Evolutionary conservation across 2,329 filamentous ascomycete genomes (phyloP).

Genomic region (Penicillium sp.): DNA sequence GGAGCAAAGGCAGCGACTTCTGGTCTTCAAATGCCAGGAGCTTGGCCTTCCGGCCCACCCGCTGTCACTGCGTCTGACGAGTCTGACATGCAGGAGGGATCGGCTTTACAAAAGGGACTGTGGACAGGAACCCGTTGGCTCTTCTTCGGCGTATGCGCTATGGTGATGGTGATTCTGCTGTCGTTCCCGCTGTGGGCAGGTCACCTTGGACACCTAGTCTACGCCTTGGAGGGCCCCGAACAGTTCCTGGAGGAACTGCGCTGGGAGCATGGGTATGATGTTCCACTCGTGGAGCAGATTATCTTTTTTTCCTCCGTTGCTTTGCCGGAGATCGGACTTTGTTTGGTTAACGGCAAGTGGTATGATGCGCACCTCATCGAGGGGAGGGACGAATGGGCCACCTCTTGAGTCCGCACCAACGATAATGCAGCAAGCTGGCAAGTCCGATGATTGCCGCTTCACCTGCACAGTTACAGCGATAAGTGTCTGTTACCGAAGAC

Average conservation of each 20-base stretch:
- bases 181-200: neutral
- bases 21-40: slow-evolving; percentile 2
- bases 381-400: slow-evolving; percentile 5
- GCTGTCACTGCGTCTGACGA: neutral
- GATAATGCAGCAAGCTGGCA: neutral
- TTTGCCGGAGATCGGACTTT: slow-evolving; percentile 3
- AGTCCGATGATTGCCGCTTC: slow-evolving; percentile 2
- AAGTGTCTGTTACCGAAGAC: neutral
- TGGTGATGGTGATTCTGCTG: neutral
- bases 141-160: neutral
- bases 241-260: slow-evolving; percentile 2
- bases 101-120: neutral
- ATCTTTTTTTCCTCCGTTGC: slow-evolving; percentile 1
- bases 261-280: neutral
- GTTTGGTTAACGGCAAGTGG: neutral
- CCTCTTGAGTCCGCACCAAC: neutral
- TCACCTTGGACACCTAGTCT: neutral
- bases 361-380: neutral
- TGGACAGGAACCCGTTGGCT: neutral
- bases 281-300: neutral
- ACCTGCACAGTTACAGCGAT: neutral
- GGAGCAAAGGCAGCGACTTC: neutral
- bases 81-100: neutral
- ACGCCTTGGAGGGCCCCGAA: neutral
- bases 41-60: neutral